Percentiles rank a stretch among this genome's conserved stretches.
These are phyloP conservation scores for Vaccinium macrocarpon DNA, from an alignment of 148 eudicot species.

Conservation along the genomic window DNA sequence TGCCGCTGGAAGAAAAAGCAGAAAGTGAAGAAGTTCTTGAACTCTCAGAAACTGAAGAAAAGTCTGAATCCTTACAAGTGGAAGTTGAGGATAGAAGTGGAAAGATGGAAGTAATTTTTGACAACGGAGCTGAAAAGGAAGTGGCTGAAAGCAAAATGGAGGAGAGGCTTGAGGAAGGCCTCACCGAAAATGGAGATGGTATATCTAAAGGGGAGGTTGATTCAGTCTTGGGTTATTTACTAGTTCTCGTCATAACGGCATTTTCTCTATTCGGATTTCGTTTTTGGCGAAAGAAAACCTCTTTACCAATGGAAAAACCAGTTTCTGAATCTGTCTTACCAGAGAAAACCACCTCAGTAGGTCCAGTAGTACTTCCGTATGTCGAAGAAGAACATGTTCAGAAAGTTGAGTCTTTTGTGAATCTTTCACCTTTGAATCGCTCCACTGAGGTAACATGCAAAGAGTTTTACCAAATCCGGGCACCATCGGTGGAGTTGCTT, in stretches of 20 bases:
- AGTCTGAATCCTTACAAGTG: neutral
- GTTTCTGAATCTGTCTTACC: neutral
- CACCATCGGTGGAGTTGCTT: conserved; percentile 42
- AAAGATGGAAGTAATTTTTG: neutral
- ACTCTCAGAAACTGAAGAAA: conserved; percentile 6
- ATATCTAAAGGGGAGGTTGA: neutral
- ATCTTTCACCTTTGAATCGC: conserved; percentile 10
- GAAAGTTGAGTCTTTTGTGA: conserved; percentile 12
- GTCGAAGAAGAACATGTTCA: conserved; percentile 19
- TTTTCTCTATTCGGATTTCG: neutral
- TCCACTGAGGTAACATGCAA: conserved; percentile 10
- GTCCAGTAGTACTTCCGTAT: neutral
- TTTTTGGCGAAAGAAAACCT: conserved; percentile 20
- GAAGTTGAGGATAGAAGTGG: conserved; percentile 14
- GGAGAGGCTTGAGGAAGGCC: neutral
- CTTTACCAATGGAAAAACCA: conserved; percentile 4
- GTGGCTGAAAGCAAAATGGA: neutral
- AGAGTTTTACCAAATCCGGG: conserved; percentile 17
- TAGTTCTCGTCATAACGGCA: conserved; percentile 9
- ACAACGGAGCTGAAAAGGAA: conserved; percentile 8
- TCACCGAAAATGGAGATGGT: neutral
- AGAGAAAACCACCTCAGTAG: conserved; percentile 17
- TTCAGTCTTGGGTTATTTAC: conserved; percentile 3
- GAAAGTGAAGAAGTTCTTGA: conserved; percentile 14
- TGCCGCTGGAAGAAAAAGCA: neutral